These are phyloP conservation scores for Musa acuminata DNA, from an alignment of 176 grass and related monocot genomes.

Conservation along the genomic window DNA sequence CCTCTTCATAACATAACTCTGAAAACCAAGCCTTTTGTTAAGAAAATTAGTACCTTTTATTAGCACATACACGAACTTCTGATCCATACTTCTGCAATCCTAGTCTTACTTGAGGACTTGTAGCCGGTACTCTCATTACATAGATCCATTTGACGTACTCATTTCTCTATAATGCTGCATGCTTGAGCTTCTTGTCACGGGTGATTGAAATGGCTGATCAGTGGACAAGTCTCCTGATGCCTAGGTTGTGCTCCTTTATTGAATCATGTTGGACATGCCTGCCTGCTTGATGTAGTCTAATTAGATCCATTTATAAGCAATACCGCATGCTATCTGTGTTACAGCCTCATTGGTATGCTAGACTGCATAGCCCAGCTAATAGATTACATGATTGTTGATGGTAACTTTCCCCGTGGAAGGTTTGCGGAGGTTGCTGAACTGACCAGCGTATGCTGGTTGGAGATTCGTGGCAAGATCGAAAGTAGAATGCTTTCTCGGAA, in stretches of 20 bases:
- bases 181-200: neutral
- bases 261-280: too few relatives aligned
- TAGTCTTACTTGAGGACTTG: neutral
- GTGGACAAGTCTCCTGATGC: neutral
- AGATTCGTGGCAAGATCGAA: slow-evolving; percentile 39
- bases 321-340: too few relatives aligned
- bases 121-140: neutral
- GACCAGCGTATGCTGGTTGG: slow-evolving; percentile 41
- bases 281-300: too few relatives aligned
- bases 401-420: slow-evolving; percentile 16
- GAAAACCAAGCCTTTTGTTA: too few relatives aligned
- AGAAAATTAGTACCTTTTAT: too few relatives aligned
- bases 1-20: neutral
- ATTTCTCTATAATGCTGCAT: neutral
- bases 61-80: neutral
- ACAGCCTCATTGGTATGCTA: too few relatives aligned
- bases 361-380: too few relatives aligned
- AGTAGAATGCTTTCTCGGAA: slow-evolving; percentile 36
- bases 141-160: too few relatives aligned
- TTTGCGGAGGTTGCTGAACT: slow-evolving; percentile 49
- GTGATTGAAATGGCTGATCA: neutral
- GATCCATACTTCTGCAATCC: neutral
- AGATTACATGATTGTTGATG: neutral
- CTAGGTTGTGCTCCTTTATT: neutral
- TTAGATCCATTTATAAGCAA: too few relatives aligned